phyloP scores from a whole-genome alignment of 805 yeast species.

The Schwanniomyces vanrijiae region DNA sequence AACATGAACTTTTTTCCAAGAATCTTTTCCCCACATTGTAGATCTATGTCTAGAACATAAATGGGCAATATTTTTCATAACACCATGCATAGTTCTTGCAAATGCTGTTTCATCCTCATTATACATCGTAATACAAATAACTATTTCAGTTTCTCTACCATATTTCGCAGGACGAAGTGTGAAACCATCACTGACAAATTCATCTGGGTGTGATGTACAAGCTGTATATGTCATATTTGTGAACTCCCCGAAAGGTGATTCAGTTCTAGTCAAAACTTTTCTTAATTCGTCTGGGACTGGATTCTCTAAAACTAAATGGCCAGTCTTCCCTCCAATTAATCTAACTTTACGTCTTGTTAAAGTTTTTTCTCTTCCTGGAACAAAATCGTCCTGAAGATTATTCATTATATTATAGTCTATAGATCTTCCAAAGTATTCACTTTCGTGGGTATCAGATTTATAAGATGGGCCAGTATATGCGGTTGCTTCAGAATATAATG shows the following conservation, averaged over 20 bases:
- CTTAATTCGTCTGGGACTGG: slow-evolving; percentile 90
- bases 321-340: slow-evolving; percentile 59
- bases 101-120: slow-evolving; percentile 89
- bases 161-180: slow-evolving; percentile 81
- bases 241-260: slow-evolving; percentile 78
- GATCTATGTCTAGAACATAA: slow-evolving; percentile 79
- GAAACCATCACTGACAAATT: slow-evolving; percentile 77
- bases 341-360: slow-evolving; percentile 70
- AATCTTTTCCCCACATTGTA: slow-evolving; percentile 90
- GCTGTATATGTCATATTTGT: slow-evolving; percentile 97
- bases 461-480: slow-evolving; percentile 34
- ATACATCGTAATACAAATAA: slow-evolving; percentile 94
- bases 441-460: slow-evolving; percentile 19
- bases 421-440: slow-evolving; percentile 44
- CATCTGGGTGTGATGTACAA: slow-evolving; percentile 90
- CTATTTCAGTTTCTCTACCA: slow-evolving; percentile 89
- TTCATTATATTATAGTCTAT: slow-evolving; percentile 50
- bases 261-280: slow-evolving; percentile 81
- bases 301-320: slow-evolving; percentile 87
- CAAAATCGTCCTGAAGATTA: slow-evolving; percentile 36
- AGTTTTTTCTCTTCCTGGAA: slow-evolving; percentile 69
- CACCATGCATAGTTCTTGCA: slow-evolving; percentile 92
- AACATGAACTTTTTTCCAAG: slow-evolving; percentile 97
- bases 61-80: slow-evolving; percentile 89
- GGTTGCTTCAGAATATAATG: slow-evolving; percentile 35